Base-by-base conservation (phyloP, 176 grass and related monocot species). In the Zoysia pacifica region DNA sequence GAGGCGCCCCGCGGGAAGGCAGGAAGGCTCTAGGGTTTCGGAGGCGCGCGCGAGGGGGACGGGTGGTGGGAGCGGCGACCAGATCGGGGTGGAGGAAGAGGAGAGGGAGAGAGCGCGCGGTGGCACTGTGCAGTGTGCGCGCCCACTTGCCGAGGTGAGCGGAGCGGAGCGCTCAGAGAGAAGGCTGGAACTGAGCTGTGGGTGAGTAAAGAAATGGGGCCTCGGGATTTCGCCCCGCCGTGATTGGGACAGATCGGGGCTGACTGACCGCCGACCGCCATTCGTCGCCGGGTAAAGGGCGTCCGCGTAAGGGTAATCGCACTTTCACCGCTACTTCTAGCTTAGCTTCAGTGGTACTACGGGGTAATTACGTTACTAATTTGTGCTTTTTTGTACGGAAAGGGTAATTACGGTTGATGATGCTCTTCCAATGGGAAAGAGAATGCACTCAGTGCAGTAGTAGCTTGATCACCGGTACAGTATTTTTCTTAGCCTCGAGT, bases 191-290 rank as follows among this genome's bases (percentile, higher is more conserved):
- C 42, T 16, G 50, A 47, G 69, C 14, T 62, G 45, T 44, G 55
- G 46, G 44, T 56, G 61, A 37, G 39, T 65, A 56, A 58, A 72
- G 20, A 77, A 85, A 53, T 71, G 66, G 37, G 43, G 65, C 52
- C 75, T 88, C 86, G 69, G 80, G 69, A 88, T 83, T 88, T 83
- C 43, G 76, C 54, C 86, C 75, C 70, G 70, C 70, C 70, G 75
- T 88, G 86, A 84, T 84, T 80, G 81, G 81, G 63, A 28, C 52
- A 74, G 39, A 42, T 63, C 40, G 74, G 76, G 28, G 28, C 28
- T 28, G 28, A 28, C 28, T 28, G 28, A 28, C 28, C 28, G 28
- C 28, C 28, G 28, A 28, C 28, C 28, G 28, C 28, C 28, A 0
- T 28, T 28, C 28, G 28, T 28, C 28, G 28, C 28, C 28, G 28